These are phyloP conservation scores for Neurospora cerealis DNA, from an alignment of 495 filamentous ascomycete genomes.

Conservation along the genomic window DNA sequence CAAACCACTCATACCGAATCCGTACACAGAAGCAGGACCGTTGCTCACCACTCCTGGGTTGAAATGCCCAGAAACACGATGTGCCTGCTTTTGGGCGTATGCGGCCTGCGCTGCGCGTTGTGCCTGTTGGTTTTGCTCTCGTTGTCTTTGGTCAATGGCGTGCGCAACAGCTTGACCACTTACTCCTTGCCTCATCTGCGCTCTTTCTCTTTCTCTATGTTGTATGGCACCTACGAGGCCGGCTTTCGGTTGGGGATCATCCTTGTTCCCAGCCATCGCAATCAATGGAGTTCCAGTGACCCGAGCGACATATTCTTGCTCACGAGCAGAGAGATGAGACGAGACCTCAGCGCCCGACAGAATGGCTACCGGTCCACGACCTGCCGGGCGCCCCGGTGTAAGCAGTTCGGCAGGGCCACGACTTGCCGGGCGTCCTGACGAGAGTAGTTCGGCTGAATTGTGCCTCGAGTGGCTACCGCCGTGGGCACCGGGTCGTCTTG, in stretches of 20 bases:
- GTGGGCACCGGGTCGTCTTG: conserved; percentile 13
- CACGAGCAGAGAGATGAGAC: conserved; percentile 75
- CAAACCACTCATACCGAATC: conserved; percentile 8
- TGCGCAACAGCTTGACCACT: conserved; percentile 65
- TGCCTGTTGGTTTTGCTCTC: conserved; percentile 41
- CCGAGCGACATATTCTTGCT: conserved; percentile 88
- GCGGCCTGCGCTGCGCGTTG: conserved; percentile 21
- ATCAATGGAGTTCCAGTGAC: conserved; percentile 76
- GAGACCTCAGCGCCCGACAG: conserved; percentile 42
- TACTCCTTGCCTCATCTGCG: conserved; percentile 59
- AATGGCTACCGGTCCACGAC: conserved; percentile 22
- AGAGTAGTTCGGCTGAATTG: conserved; percentile 18
- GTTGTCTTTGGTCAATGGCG: conserved; percentile 67
- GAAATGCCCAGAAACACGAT: conserved; percentile 15
- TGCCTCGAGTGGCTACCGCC: conserved; percentile 36
- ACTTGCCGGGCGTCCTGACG: conserved; percentile 12
- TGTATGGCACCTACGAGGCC: conserved; percentile 72
- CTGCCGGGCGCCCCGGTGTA: conserved; percentile 18
- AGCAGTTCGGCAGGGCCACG: conserved; percentile 25
- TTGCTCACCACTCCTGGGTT: conserved; percentile 7
- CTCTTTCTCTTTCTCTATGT: conserved; percentile 62
- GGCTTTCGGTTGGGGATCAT: conserved; percentile 37
- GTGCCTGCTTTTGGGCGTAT: conserved; percentile 28
- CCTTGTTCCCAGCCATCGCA: conserved; percentile 50
- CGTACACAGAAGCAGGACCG: conserved; percentile 22